A percentile compares a stretch with the other conserved stretches of the same genome.
Evolutionary conservation across 2,329 filamentous ascomycete species (phyloP).

Genomic region (Fusarium heterosporum): DNA sequence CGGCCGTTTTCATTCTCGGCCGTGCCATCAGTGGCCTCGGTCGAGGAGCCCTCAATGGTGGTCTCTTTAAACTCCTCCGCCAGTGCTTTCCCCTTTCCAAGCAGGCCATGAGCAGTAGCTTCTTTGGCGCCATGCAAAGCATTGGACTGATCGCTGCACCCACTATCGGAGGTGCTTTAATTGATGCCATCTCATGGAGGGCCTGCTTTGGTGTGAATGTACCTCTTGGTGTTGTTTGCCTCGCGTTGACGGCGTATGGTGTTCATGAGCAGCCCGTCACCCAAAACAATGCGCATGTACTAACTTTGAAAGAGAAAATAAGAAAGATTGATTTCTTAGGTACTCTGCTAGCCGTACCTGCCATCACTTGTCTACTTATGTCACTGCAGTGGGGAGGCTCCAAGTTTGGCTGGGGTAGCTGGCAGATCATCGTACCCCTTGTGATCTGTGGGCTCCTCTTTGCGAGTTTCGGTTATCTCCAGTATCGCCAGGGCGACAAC

Average conservation of each 20-base stretch:
- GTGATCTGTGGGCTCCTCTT: conserved; percentile 24
- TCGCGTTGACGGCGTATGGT: conserved; percentile 32
- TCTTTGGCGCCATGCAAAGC: conserved; percentile 38
- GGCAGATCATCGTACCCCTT: conserved; percentile 38
- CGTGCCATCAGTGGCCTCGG: conserved; percentile 54
- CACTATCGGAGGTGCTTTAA: conserved; percentile 34
- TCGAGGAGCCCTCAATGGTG: conserved; percentile 42
- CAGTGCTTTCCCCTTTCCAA: conserved; percentile 40
- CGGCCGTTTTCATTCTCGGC: conserved; percentile 52
- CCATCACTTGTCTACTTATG: conserved; percentile 40
- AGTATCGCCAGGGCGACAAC: conserved; percentile 33
- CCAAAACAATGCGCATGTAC: not conserved
- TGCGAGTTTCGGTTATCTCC: conserved; percentile 30
- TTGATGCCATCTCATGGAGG: conserved; percentile 41
- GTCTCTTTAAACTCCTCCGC: conserved; percentile 41
- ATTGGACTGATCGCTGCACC: conserved; percentile 38
- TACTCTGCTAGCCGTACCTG: conserved; percentile 27
- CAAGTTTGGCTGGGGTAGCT: conserved; percentile 41
- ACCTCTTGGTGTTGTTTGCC: conserved; percentile 28
- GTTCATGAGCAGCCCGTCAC: conserved; percentile 31
- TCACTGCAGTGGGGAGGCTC: conserved; percentile 42
- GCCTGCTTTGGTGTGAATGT: conserved; percentile 45
- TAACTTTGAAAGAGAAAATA: conserved; percentile 27
- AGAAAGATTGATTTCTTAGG: conserved; percentile 36
- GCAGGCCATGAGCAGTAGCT: conserved; percentile 38